Conservation (phyloP, 2,329 filamentous ascomycete species). For the Xylaria sp. region DNA sequence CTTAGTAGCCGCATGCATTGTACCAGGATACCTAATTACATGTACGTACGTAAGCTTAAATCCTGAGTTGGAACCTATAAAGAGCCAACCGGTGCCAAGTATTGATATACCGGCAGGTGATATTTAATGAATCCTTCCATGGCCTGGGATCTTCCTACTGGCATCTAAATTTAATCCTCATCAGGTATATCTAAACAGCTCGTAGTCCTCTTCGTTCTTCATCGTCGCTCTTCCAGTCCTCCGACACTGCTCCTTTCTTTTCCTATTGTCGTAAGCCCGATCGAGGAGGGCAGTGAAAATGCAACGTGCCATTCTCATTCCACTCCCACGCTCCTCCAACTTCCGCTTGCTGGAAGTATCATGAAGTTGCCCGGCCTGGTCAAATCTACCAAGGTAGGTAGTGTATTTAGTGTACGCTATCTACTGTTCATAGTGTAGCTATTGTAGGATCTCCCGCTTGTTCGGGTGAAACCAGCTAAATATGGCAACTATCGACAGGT, state of each 20-base stretch:
- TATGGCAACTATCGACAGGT: constrained; percentile 33
- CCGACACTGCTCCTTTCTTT: background rate
- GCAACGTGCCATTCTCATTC: constrained; percentile 24
- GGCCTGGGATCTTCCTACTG: constrained; percentile 9
- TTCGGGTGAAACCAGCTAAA: constrained; percentile 31
- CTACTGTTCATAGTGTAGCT: background rate
- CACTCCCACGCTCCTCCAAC: background rate
- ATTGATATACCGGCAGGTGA: background rate
- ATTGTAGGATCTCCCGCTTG: constrained; percentile 29
- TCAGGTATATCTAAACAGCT: background rate
- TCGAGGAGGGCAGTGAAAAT: background rate
- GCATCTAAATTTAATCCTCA: constrained; percentile 15
- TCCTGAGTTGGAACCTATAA: background rate
- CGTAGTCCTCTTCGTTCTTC: background rate
- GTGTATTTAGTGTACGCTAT: no score
- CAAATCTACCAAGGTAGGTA: no score
- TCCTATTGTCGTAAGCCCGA: background rate
- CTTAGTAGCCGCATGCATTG: background rate
- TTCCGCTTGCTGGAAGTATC: constrained; percentile 8
- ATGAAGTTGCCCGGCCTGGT: constrained; percentile 7
- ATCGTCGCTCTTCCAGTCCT: background rate
- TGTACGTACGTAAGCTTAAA: background rate
- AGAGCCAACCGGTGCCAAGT: background rate
- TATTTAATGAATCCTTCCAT: constrained; percentile 6
- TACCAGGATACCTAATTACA: background rate